Base-by-base conservation (phyloP, 805 yeast species). In the Cyberlindnera veronae region DNA sequence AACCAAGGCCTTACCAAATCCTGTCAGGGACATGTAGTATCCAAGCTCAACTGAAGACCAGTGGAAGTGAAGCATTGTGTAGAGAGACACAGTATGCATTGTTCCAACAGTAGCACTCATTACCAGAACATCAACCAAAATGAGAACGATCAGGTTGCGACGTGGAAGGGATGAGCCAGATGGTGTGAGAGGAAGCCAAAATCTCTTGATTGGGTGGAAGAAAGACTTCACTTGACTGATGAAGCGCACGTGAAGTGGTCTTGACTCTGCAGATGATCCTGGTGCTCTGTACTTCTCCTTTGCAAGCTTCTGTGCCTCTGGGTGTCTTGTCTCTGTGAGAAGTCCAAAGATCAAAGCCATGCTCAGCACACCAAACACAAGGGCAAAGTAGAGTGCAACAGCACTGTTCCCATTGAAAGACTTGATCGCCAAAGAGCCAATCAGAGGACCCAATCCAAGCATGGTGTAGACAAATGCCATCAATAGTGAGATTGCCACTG, bases 31-130 rank as follows among this genome's bases (percentile, higher is more conserved):
- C 50, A 51, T 50, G 39, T 41, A 53, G 38, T 53, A 55, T 3
- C 60, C 58, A 6, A 55, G 34, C 33, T 55, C 55, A 7, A 55
- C 58, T 19, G 54, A 46, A 2, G 51, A 35, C 58, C 58, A 55
- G 3, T 45, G 20, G 24, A 34, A 53, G n/a, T 40, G 32, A 18
- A 50, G 27, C 26, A 55, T 51, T 6, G 55, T 37, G 32, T 45
- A 55, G 3, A 50, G 40, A 5, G 48, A 39, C 1, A 49, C 36
- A 3, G 50, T 49, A 14, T 45, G 50, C 37, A 48, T 38, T 9
- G 49, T 44, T 1, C 60, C 60, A 15, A 47, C 52, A 4, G 55
- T 43, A n/a, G 54, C 48, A 8, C 51, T 48, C 53, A 50, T 54
- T 12, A 41, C 44, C 26, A 49, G 33, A 2, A 50, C 34, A 19